Evolutionary conservation across 192 early-diverging fungal genomes (phyloP), one percentile per base, ranked within the genome.

Genomic region (Podila horticola): DNA sequence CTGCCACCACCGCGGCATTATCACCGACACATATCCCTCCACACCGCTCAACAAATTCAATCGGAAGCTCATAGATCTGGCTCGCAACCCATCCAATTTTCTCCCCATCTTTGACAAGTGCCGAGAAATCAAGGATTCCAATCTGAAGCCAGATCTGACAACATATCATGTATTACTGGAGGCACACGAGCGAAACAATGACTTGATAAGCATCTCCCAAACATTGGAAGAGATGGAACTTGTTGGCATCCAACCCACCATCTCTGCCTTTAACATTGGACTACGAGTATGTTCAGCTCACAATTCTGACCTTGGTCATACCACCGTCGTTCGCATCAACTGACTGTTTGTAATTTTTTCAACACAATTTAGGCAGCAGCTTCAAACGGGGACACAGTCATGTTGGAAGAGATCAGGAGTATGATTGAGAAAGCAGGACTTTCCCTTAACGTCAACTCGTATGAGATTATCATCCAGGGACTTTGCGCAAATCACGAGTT

Each of bases 181-280:
- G 28, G 84, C 79, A 0, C 75, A 84, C 58, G 72, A 62, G 31
- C 71, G 72, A 17, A 66, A 82, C 17, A 72, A 71, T 9, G 64
- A 70, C 30, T 33, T 58, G 1, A 24, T 63, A 0, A 36, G 57
- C 6, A 75, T 76, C 0, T 59, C 84, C 33, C 17, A 30, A 0
- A 88, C 83, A 0, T 49, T 88, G 29, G 62, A 79, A 48, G 75
- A 82, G 28, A 88, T 88, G 86, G 52, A 48, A 7, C 51, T 79
- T 1, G 64, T 67, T 0, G 75, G 72, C 3, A 59, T 84, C 17
- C 8, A 52, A 9, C 85, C 86, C 13, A 84, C 70, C 20, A 70
- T 84, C 49, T 75, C 79, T 3, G 67, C 48, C 30, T 88, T 75
- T 58, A 85, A 86, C 52, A 67, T 84, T 36, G 72, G 77, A 10